Evolutionary conservation across 257 asterid species (phyloP).

Genomic region (Solanum etuberosum): DNA sequence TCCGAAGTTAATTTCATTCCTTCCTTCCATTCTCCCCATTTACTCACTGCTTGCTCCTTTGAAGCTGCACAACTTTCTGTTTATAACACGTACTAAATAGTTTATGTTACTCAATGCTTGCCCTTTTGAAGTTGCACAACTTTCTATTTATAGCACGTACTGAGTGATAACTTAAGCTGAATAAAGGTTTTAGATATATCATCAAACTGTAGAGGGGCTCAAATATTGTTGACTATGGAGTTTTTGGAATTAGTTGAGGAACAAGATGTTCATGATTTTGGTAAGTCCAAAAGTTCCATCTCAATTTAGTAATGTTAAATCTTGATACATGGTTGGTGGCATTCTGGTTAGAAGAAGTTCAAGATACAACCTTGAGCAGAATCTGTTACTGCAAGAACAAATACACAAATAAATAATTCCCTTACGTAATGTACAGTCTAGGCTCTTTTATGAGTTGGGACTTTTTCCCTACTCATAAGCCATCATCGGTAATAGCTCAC

Average conservation of each 20-base stretch:
- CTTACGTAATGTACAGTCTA: no score
- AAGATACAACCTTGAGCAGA: background rate
- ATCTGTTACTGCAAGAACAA: background rate
- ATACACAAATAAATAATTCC: background rate
- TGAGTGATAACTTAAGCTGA: background rate
- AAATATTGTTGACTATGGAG: background rate
- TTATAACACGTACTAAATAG: constrained; percentile 1
- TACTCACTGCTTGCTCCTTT: background rate
- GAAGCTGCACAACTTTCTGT: background rate
- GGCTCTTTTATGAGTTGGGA: background rate
- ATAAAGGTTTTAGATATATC: background rate
- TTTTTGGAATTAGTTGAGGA: constrained; percentile 25
- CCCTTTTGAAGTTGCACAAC: background rate
- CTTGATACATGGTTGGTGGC: background rate
- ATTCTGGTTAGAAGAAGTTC: background rate
- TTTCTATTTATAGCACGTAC: constrained; percentile 12
- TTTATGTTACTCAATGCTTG: background rate
- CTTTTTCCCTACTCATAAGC: background rate
- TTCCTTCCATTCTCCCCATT: constrained; percentile 29
- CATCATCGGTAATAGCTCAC: background rate
- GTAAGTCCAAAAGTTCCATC: background rate
- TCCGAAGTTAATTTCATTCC: constrained; percentile 4
- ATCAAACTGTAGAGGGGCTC: background rate
- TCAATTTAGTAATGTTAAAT: background rate
- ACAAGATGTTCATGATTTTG: constrained; percentile 25